Base-by-base conservation (phyloP, 2,329 filamentous ascomycete genomes). In the Penicillium sp. region DNA sequence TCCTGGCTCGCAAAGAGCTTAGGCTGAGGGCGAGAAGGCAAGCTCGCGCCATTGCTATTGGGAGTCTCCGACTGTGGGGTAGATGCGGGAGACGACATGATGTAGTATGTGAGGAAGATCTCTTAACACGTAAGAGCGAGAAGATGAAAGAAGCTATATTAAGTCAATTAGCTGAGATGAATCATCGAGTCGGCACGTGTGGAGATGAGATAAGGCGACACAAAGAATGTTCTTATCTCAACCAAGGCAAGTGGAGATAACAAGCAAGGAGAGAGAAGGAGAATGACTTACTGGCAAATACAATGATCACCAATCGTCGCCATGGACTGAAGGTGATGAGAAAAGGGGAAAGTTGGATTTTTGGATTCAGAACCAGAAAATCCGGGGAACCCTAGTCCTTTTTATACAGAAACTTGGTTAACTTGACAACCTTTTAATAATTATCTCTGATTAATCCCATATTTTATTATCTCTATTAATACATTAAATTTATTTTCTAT, bases 1-100 rank as follows among this genome's bases (percentile, higher is more conserved):
- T 75, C 73, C 15, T 68, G 65, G 51, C 70, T 70, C 16, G 63
- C 66, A 50, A 68, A 68, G 15, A 71, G 65, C 64, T 73, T 74
- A 36, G 71, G 69, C 19, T 61, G 64, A 13, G 71, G 66, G 8
- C 67, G 67, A 27, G 62, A 44, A 39, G 71, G 71, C 41, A 73
- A 48, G 48, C 52, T 58, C 46, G 16, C 29, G 31, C 39, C 29
- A 6, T 23, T 39, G 60, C 68, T 67, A 65, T 69, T 72, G 62
- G 62, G 50, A 36, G 57, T 54, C 53, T 72, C 69, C 39, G 68
- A 60, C 38, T 58, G 61, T 13, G 70, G 66, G 45, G 65, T 68
- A 23, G 70, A 65, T 33, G 63, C 52, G 48, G 70, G 66, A 61
- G 70, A 72, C 33, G 69, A 69, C 70, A 73, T 74, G 60, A 50